Conservation (phyloP, 768 basidiomycete genomes). For the Filobasidium floriforme region DNA sequence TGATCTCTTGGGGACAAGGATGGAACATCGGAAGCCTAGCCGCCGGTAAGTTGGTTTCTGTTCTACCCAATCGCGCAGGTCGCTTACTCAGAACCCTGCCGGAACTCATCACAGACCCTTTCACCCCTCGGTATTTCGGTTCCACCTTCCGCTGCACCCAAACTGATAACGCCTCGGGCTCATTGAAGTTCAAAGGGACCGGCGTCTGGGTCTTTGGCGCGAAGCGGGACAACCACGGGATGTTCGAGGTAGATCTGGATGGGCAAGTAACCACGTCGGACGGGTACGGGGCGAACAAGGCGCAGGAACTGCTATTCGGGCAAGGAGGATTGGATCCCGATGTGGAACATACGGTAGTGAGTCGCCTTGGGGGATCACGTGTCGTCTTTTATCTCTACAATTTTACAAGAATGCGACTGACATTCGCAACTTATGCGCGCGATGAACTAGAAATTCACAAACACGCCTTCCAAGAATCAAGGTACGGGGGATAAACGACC, state of each 20-base stretch:
- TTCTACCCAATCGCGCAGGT: not conserved
- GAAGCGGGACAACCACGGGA: conserved; percentile 12
- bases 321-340: conserved; percentile 8
- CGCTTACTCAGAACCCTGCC: not conserved
- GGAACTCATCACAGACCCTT: conserved; percentile 5
- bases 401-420: not conserved
- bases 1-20: conserved; percentile 9
- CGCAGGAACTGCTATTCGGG: conserved; percentile 9
- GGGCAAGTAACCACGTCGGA: not conserved
- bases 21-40: conserved; percentile 3
- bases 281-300: not conserved
- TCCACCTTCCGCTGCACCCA: not conserved
- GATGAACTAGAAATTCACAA: not conserved
- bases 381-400: not conserved
- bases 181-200: conserved; percentile 14
- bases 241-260: conserved; percentile 9
- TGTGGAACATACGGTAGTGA: conserved; percentile 11
- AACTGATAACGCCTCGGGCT: conserved; percentile 1
- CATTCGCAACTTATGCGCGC: not conserved
- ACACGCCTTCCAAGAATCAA: conserved; percentile 3
- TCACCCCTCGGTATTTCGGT: not conserved
- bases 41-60: not conserved
- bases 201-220: conserved; percentile 16
- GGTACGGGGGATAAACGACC: not conserved
- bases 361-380: not conserved